These are phyloP conservation scores for Coemansia sp. DNA, from an alignment of 192 early-diverging fungal genomes.

Conservation along the genomic window DNA sequence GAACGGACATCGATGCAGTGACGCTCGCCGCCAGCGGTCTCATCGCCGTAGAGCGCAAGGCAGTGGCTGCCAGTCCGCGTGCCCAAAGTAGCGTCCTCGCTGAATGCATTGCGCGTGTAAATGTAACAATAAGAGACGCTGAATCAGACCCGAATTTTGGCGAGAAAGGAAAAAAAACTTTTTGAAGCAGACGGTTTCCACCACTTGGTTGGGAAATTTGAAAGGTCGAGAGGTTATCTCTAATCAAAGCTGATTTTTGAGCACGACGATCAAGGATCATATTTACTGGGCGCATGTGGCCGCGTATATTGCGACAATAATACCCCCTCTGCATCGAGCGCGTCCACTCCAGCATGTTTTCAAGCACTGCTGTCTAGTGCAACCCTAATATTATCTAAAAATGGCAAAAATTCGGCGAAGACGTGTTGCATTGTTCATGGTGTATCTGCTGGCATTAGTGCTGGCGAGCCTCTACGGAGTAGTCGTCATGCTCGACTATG, in stretches of 20 bases:
- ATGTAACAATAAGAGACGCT: not conserved
- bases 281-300: too few relatives aligned
- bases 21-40: not conserved
- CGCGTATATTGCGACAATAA: too few relatives aligned
- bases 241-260: not conserved
- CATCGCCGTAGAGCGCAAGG: not conserved
- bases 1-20: not conserved
- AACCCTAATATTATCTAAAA: too few relatives aligned
- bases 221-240: not conserved
- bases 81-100: slow-evolving; percentile 1
- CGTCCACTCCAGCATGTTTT: too few relatives aligned
- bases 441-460: not conserved
- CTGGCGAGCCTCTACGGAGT: slow-evolving; percentile 6
- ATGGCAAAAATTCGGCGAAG: not conserved
- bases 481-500: not conserved
- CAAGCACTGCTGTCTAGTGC: too few relatives aligned
- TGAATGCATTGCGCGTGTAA: slow-evolving; percentile 14
- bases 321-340: too few relatives aligned
- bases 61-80: not conserved
- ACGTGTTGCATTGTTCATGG: not conserved
- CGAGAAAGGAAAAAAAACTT: too few relatives aligned
- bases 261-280: not conserved
- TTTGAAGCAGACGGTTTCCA: too few relatives aligned
- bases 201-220: not conserved
- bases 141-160: not conserved